Evolutionary conservation across 176 grass and related monocot species (phyloP).

Genomic region (Musa troglodytarum): DNA sequence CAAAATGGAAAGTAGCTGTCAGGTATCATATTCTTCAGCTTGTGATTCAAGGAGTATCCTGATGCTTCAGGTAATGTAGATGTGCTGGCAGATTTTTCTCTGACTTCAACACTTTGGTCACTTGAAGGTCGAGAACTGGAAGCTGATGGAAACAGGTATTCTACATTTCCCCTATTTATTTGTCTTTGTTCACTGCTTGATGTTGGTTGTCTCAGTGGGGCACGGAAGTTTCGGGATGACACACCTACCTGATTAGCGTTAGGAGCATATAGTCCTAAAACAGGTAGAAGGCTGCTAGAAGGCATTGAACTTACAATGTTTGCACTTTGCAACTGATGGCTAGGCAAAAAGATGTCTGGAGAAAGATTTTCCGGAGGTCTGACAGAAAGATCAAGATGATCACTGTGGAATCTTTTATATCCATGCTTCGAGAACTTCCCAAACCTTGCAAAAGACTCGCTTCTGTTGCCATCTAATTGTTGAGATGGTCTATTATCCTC

Average conservation of each 20-base stretch:
- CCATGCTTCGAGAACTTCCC: slow-evolving; percentile 41
- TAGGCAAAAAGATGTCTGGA: slow-evolving; percentile 29
- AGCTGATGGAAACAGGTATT: slow-evolving; percentile 22
- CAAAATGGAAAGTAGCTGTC: slow-evolving; percentile 84
- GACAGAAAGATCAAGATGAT: slow-evolving; percentile 44
- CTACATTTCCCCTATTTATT: slow-evolving; percentile 30
- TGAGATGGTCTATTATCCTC: slow-evolving; percentile 26
- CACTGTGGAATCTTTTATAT: slow-evolving; percentile 46
- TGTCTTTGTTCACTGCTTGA: slow-evolving; percentile 36
- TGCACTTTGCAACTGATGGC: slow-evolving; percentile 33
- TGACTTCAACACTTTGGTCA: slow-evolving; percentile 27
- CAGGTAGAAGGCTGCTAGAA: slow-evolving; percentile 60
- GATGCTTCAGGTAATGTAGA: slow-evolving; percentile 33
- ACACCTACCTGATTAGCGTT: slow-evolving; percentile 63
- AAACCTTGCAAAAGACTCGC: slow-evolving; percentile 39
- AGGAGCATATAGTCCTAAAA: slow-evolving; percentile 89
- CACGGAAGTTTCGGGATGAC: slow-evolving; percentile 30
- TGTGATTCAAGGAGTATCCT: slow-evolving; percentile 41
- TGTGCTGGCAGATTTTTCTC: slow-evolving; percentile 25
- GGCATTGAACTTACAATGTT: slow-evolving; percentile 43
- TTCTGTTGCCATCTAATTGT: slow-evolving; percentile 37
- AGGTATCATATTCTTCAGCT: slow-evolving; percentile 57
- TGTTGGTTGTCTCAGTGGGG: slow-evolving; percentile 19
- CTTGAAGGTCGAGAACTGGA: slow-evolving; percentile 26
- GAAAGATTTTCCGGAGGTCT: slow-evolving; percentile 27